Conservation (phyloP, 106 monocot genomes). For the Phalaenopsis aphrodite region DNA sequence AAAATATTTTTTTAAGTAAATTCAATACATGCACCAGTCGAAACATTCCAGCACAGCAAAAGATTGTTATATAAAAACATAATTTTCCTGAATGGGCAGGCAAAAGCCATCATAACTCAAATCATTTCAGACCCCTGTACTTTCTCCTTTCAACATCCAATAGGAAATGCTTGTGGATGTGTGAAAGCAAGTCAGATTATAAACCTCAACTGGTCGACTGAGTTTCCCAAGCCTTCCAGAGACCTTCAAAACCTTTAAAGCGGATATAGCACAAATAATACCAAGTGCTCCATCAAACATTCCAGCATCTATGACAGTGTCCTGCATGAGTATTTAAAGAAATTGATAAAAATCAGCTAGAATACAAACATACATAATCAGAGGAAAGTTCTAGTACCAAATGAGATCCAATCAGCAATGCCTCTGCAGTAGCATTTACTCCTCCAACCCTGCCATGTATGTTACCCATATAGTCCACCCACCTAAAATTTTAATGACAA, state of each 20-base stretch:
- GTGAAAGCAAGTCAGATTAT: slow-evolving; percentile 2
- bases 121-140: background rate
- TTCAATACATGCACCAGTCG: background rate
- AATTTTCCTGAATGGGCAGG: background rate
- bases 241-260: slow-evolving; percentile 65
- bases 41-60: background rate
- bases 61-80: background rate
- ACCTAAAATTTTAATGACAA: slow-evolving; percentile 27
- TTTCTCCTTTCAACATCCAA: background rate
- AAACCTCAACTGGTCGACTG: slow-evolving; percentile 72
- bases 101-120: background rate
- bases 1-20: background rate
- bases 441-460: slow-evolving; percentile 67
- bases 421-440: slow-evolving; percentile 40
- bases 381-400: slow-evolving; percentile 26
- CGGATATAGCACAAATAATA: slow-evolving; percentile 79
- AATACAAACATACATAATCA: background rate
- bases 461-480: slow-evolving; percentile 92
- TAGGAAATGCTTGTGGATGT: background rate
- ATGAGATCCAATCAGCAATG: slow-evolving; percentile 86
- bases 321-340: slow-evolving; percentile 33
- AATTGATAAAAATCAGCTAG: background rate
- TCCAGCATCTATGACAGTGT: slow-evolving; percentile 96
- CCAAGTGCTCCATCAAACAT: slow-evolving; percentile 85
- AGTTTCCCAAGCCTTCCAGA: slow-evolving; percentile 51